These are phyloP conservation scores for Zygoascus biomembranicola DNA, from an alignment of 805 yeast genomes.

Conservation along the genomic window DNA sequence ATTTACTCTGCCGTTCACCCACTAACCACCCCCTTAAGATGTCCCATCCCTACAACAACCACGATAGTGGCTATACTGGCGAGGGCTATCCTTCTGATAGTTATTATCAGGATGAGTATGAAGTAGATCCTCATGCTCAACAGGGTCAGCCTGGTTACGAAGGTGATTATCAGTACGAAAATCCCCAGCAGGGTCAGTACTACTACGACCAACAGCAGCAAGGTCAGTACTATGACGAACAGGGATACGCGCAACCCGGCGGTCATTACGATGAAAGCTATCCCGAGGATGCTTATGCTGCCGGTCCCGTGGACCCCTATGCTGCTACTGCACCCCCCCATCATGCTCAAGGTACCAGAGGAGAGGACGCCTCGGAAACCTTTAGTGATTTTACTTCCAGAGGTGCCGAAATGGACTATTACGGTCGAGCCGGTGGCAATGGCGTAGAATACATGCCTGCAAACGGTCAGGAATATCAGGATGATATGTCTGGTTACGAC, in stretches of 20 bases:
- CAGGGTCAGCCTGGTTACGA: constrained; percentile 15
- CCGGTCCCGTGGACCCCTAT: constrained; percentile 38
- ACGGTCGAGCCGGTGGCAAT: constrained; percentile 26
- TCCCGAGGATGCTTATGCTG: constrained; percentile 35
- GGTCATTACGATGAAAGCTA: constrained; percentile 31
- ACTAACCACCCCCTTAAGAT: constrained; percentile 7
- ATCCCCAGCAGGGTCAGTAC: constrained; percentile 20
- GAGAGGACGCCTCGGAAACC: constrained; percentile 32
- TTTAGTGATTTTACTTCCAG: constrained; percentile 36
- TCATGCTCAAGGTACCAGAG: constrained; percentile 14
- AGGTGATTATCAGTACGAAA: constrained; percentile 16
- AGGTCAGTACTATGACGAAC: constrained; percentile 36
- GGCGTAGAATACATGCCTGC: constrained; percentile 20
- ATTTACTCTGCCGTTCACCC: background rate
- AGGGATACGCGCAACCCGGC: constrained; percentile 26
- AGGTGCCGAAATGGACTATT: constrained; percentile 31
- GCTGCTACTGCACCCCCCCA: constrained; percentile 23
- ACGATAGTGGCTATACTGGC: constrained; percentile 9
- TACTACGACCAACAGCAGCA: constrained; percentile 31
- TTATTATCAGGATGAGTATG: constrained; percentile 20
- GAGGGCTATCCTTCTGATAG: constrained; percentile 17
- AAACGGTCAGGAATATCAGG: constrained; percentile 16
- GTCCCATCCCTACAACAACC: constrained; percentile 10
- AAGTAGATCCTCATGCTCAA: constrained; percentile 4
- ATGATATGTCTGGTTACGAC: constrained; percentile 21